Evolutionary conservation across 2,329 filamentous ascomycete genomes (phyloP).

Genomic region (Trichoderma koningii): DNA sequence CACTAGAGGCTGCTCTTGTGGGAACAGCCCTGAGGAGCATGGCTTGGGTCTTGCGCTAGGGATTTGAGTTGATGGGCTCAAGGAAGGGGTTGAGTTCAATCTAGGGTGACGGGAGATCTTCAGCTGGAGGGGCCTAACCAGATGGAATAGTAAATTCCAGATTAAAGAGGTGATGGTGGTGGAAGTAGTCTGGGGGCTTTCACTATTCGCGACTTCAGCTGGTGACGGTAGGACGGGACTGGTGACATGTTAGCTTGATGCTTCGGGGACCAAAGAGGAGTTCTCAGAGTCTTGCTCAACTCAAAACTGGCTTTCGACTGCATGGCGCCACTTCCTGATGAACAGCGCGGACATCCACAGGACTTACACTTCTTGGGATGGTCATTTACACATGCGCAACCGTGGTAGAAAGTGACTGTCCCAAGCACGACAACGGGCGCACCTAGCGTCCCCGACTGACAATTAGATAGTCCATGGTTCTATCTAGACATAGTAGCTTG

Average conservation of each 20-base stretch:
- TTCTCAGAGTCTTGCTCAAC: neutral
- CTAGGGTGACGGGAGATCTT: conserved; percentile 13
- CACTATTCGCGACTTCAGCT: neutral
- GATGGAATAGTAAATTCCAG: neutral
- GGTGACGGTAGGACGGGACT: no score
- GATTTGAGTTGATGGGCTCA: neutral
- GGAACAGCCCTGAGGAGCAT: neutral
- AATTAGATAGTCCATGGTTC: no score
- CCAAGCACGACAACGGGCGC: no score
- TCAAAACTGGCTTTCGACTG: neutral
- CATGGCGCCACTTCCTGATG: no score
- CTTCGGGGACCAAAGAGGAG: neutral
- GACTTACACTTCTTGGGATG: no score
- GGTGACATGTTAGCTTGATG: neutral
- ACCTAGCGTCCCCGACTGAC: no score
- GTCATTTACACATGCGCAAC: no score
- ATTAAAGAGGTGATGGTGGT: neutral
- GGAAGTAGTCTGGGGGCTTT: no score
- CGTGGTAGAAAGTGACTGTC: no score
- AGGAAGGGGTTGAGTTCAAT: neutral
- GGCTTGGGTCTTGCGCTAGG: neutral
- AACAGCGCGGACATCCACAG: no score
- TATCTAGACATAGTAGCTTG: no score
- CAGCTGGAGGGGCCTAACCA: neutral
- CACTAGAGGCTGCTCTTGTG: neutral